These are phyloP conservation scores for Fennellomyces sp. DNA, from an alignment of 371 early-diverging fungal genomes.

Conservation along the genomic window DNA sequence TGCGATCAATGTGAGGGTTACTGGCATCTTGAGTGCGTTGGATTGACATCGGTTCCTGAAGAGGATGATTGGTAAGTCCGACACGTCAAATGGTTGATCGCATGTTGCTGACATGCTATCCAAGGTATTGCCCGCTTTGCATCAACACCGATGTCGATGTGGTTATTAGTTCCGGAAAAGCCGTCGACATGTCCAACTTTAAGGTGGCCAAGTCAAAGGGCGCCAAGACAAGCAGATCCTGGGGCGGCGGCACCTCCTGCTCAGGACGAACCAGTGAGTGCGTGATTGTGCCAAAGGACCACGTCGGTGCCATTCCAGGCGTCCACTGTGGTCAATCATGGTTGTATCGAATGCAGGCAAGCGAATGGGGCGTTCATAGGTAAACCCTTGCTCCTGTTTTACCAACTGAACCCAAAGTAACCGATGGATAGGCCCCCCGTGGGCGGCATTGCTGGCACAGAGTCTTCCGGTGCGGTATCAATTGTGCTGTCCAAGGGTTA, in stretches of 20 bases:
- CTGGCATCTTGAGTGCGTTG: conserved; percentile 56
- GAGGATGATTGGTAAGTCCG: conserved; percentile 44
- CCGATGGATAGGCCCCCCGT: conserved; percentile 55
- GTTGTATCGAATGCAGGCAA: conserved; percentile 38
- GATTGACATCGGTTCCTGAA: conserved; percentile 37
- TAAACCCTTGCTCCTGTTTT: conserved; percentile 5
- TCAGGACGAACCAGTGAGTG: conserved; percentile 45
- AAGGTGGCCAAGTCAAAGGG: conserved; percentile 51
- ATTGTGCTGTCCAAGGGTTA: conserved; percentile 35
- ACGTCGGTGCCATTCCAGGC: conserved; percentile 65
- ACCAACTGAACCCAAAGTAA: not conserved
- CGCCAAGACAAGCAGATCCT: conserved; percentile 39
- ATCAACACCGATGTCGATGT: conserved; percentile 39
- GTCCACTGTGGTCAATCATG: conserved; percentile 61
- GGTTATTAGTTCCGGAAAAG: conserved; percentile 40
- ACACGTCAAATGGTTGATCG: not conserved
- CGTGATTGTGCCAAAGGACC: conserved; percentile 34
- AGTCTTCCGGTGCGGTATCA: conserved; percentile 50
- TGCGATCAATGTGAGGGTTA: conserved; percentile 67
- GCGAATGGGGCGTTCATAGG: conserved; percentile 63
- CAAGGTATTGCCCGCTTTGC: conserved; percentile 58
- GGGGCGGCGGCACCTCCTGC: conserved; percentile 59
- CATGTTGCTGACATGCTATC: not conserved
- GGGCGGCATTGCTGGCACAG: conserved; percentile 51
- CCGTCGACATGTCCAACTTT: conserved; percentile 30